phyloP scores from a whole-genome alignment of 768 basidiomycete genomes.

The Terana coerulea region DNA sequence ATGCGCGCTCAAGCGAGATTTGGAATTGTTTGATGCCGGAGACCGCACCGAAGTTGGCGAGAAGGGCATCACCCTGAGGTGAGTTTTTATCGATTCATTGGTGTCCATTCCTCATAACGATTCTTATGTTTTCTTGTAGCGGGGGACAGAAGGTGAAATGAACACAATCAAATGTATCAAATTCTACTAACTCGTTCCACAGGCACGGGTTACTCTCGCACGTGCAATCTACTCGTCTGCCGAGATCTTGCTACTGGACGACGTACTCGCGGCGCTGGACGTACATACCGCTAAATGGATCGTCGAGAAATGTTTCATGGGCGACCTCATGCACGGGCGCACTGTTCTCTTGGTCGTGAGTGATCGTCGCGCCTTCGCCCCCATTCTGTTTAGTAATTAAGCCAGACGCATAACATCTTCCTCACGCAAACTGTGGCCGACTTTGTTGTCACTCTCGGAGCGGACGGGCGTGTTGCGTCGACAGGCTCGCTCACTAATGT shows the following conservation, averaged over 20 bases:
- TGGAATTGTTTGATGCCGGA: constrained; percentile 29
- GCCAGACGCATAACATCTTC: constrained; percentile 20
- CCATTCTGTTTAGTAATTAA: constrained; percentile 21
- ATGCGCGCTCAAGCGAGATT: constrained; percentile 29
- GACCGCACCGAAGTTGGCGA: constrained; percentile 37
- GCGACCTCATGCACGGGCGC: constrained; percentile 40
- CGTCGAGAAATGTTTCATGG: constrained; percentile 42
- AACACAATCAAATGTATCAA: background rate
- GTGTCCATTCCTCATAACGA: background rate
- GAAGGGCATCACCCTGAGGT: constrained; percentile 33
- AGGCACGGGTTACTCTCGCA: constrained; percentile 55
- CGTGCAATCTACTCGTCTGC: constrained; percentile 60
- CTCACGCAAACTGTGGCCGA: constrained; percentile 16
- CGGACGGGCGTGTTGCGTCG: constrained; percentile 46
- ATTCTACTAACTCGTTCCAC: constrained; percentile 17
- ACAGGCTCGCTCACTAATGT: constrained; percentile 46
- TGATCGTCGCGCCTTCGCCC: constrained; percentile 13
- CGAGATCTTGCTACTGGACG: constrained; percentile 64
- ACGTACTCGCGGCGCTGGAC: constrained; percentile 34
- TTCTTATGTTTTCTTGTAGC: background rate
- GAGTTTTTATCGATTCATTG: background rate
- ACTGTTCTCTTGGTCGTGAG: constrained; percentile 49
- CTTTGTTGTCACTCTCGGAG: constrained; percentile 34
- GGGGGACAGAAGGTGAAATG: constrained; percentile 22
- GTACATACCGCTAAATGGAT: constrained; percentile 47